Conservation (phyloP, 805 yeast species). For the Wickerhamomyces subpelliculosus region DNA sequence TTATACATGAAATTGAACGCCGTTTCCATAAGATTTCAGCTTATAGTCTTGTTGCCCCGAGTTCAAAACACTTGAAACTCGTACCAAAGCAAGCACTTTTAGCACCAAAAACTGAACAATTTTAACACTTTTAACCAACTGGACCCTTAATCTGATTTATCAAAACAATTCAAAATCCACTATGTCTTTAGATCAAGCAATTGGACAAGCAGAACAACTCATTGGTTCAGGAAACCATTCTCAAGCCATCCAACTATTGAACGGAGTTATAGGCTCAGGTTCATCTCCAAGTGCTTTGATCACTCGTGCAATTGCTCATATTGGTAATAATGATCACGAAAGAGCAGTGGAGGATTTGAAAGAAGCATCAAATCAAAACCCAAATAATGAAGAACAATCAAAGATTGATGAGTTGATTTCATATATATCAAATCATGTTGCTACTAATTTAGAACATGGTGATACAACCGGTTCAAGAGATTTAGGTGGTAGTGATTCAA, state of each 20-base stretch:
- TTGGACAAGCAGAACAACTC: conserved; percentile 8
- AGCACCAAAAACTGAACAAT: not conserved
- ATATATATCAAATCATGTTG: conserved; percentile 15
- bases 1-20: too few relatives aligned
- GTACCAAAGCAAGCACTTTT: too few relatives aligned
- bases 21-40: too few relatives aligned
- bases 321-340: conserved; percentile 11
- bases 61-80: too few relatives aligned
- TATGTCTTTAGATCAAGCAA: conserved; percentile 7
- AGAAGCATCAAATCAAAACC: conserved; percentile 16
- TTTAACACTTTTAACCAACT: not conserved
- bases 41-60: too few relatives aligned
- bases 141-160: conserved; percentile 2
- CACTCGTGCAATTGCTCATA: conserved; percentile 15
- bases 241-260: conserved; percentile 2
- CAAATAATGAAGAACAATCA: conserved; percentile 10
- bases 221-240: conserved; percentile 1
- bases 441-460: conserved; percentile 12
- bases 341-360: conserved; percentile 17
- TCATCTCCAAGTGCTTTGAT: conserved; percentile 14
- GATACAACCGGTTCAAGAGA: conserved; percentile 13
- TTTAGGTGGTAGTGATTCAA: conserved; percentile 9
- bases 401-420: conserved; percentile 18
- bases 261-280: conserved; percentile 4
- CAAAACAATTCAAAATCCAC: conserved; percentile 9